Conservation (phyloP, 768 basidiomycete species). For the Macrolepiota albuminosa region DNA sequence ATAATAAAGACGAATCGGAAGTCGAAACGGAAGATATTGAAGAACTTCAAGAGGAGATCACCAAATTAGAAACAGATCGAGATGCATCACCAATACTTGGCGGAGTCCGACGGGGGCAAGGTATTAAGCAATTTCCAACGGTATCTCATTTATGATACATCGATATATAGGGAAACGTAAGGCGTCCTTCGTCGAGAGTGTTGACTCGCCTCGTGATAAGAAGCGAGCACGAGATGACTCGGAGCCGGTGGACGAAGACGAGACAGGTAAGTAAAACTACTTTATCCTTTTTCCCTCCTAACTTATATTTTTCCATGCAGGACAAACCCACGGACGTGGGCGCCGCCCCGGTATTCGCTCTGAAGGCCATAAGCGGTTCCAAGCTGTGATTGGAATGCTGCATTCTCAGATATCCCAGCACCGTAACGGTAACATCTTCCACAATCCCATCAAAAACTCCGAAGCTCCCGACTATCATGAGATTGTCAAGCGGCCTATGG, state of each 20-base stretch:
- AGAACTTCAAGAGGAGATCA: conserved; percentile 20
- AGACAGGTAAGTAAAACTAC: conserved; percentile 33
- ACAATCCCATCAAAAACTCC: conserved; percentile 80
- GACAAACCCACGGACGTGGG: conserved; percentile 23
- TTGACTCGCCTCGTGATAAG: conserved; percentile 43
- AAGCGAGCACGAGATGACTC: conserved; percentile 67
- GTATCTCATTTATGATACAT: not conserved
- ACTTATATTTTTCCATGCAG: conserved; percentile 12
- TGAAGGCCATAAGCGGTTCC: conserved; percentile 64
- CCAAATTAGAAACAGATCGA: conserved; percentile 27
- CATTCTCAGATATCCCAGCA: conserved; percentile 81
- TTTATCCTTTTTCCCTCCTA: not conserved
- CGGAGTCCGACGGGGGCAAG: conserved; percentile 25
- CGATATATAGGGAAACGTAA: conserved; percentile 56
- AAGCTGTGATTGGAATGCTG: conserved; percentile 76
- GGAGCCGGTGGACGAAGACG: conserved; percentile 63
- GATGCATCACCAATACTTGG: conserved; percentile 25
- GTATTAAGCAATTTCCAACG: conserved; percentile 9
- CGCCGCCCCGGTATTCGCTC: conserved; percentile 34
- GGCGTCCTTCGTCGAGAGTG: conserved; percentile 46
- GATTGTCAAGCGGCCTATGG: conserved; percentile 93
- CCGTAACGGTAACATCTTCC: conserved; percentile 86
- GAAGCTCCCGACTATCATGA: conserved; percentile 92
- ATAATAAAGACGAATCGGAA: conserved; percentile 12
- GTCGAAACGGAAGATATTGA: conserved; percentile 20